Evolutionary conservation across 192 early-diverging fungal species (phyloP).

Genomic region (Podila horticola): DNA sequence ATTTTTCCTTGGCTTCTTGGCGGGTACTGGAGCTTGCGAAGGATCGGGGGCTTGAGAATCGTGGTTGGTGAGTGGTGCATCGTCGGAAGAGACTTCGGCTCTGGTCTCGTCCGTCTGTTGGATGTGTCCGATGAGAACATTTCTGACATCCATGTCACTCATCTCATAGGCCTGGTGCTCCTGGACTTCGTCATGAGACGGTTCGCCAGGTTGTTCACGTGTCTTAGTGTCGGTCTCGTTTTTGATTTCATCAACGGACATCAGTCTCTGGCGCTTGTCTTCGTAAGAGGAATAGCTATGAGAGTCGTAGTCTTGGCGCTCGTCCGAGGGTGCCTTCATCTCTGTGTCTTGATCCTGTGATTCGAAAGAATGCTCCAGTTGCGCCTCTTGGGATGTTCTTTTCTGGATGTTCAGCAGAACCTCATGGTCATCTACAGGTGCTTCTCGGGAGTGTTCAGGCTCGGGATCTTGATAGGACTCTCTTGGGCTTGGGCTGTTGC

Average conservation of each 20-base stretch:
- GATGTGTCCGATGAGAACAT: too few relatives aligned
- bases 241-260: neutral
- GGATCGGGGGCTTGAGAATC: too few relatives aligned
- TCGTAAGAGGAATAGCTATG: neutral
- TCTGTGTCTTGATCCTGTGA: neutral
- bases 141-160: too few relatives aligned
- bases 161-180: too few relatives aligned
- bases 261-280: neutral
- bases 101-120: too few relatives aligned
- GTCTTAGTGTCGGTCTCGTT: neutral
- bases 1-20: too few relatives aligned
- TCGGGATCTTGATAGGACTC: neutral
- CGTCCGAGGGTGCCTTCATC: neutral
- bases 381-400: neutral
- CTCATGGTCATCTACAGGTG: neutral
- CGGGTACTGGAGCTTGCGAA: too few relatives aligned
- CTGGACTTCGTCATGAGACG: neutral
- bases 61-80: too few relatives aligned
- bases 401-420: conserved; percentile 1
- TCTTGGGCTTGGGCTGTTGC: neutral
- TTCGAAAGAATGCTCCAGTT: neutral
- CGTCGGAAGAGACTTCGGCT: too few relatives aligned
- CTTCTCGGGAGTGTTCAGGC: neutral
- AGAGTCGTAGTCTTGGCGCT: neutral
- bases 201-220: neutral